phyloP scores from a whole-genome alignment of 352 stramenopile genomes.

The Globisporangium sylvaticum region DNA sequence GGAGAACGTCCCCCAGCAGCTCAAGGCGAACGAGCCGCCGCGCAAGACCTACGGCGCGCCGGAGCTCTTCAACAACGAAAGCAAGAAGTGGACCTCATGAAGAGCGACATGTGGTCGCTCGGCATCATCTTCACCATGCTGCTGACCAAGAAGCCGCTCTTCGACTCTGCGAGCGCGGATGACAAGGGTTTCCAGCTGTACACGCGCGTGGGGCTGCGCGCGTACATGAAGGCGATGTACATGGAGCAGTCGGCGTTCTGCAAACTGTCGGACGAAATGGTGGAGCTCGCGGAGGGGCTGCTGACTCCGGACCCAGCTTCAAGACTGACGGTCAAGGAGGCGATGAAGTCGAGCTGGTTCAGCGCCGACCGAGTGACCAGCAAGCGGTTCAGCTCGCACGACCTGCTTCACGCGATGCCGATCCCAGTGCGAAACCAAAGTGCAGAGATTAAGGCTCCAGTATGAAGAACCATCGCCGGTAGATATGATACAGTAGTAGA shows the following conservation, averaged over 20 bases:
- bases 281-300: conserved; percentile 82
- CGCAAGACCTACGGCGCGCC: conserved; percentile 50
- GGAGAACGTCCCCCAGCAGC: conserved; percentile 30
- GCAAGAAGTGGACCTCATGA: conserved; percentile 38
- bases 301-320: conserved; percentile 80
- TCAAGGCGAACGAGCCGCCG: conserved; percentile 23
- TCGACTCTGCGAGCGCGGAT: conserved; percentile 34
- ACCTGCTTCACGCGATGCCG: background rate
- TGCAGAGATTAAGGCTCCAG: too few relatives aligned
- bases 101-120: conserved; percentile 57
- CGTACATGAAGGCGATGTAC: conserved; percentile 61
- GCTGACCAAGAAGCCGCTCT: conserved; percentile 51
- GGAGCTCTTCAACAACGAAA: conserved; percentile 35
- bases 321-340: conserved; percentile 63
- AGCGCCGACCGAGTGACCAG: background rate
- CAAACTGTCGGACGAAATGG: conserved; percentile 46
- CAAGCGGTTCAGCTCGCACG: background rate
- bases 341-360: conserved; percentile 65
- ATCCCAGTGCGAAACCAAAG: background rate
- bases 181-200: conserved; percentile 62
- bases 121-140: conserved; percentile 57
- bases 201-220: conserved; percentile 35
- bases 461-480: too few relatives aligned
- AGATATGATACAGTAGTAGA: too few relatives aligned
- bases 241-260: conserved; percentile 57